Base-by-base conservation (phyloP, 768 basidiomycete species). In the Rhodotorula paludigena region DNA sequence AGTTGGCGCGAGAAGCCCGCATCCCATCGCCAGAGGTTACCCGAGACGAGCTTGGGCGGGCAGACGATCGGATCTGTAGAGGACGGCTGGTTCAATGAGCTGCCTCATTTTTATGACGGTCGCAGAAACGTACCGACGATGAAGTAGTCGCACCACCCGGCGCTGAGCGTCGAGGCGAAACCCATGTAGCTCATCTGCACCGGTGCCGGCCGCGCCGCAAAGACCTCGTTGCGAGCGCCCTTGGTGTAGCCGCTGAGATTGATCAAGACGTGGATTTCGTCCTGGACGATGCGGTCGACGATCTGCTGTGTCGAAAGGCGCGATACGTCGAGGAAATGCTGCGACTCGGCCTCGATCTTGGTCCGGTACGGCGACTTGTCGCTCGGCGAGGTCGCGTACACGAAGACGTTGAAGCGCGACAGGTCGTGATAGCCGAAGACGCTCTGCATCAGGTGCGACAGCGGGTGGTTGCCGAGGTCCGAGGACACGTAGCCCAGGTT, bases 391-490 rank as follows among this genome's bases (percentile, higher is more conserved):
- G 82, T 83, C 16, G 83, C 83, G 68, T 84, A 84, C 41, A 82
- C 78, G 63, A 76, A 82, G 10, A 83, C 73, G 32, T 78, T 79
- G 74, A 83, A 82, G 3, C 71, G 75, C n/a, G 71, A 57, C 30
- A 62, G 73, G 72, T 82, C 76, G 69, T 84, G 82, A 67, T 82
- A 75, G 23, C 77, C 73, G 68, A 84, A 84, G 48, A 82, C 82
- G 23, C 80, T 81, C 69, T 82, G 82, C 82, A 83, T 84, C 57
- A 84, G 78, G 68, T 84, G 83, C 32, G 82, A 79, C 54, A 84
- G 75, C 20, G 83, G 83, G 61, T 84, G 83, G 65, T 84, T 81
- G 71, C 82, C 83, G 56, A 83, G 79, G 68, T 83, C 83, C 42
- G 81, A 80, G 0, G 82, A 82, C 49, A 84, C 77, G 73, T 83